Conservation (phyloP, 1,139 yeast genomes). For the Candida glucosophila region DNA sequence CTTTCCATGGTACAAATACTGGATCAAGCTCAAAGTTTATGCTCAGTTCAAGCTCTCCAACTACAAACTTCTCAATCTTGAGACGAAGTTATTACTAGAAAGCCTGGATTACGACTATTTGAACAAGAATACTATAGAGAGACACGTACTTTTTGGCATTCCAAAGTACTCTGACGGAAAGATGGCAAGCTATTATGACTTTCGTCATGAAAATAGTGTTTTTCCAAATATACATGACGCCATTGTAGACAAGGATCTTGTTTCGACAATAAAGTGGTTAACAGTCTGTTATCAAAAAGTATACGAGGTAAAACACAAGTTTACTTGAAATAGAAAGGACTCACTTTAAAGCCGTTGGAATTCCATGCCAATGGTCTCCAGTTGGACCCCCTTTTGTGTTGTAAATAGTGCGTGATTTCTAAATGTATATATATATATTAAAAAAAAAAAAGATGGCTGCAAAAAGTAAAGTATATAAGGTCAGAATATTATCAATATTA, state of each 20-base stretch:
- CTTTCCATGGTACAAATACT: constrained; percentile 62
- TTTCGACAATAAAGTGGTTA: constrained; percentile 19
- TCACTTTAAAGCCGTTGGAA: no score
- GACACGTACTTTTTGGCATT: constrained; percentile 18
- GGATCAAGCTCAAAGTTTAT: constrained; percentile 49
- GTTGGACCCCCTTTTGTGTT: no score
- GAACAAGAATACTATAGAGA: constrained; percentile 10
- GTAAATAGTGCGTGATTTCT: no score
- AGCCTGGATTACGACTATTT: constrained; percentile 17
- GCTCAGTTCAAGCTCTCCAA: constrained; percentile 50
- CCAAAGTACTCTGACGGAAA: constrained; percentile 8
- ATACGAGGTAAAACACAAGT: constrained; percentile 7
- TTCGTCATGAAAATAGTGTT: constrained; percentile 10
- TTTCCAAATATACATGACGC: constrained; percentile 20
- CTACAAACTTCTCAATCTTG: constrained; percentile 43
- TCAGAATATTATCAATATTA: no score
- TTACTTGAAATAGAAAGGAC: constrained; percentile 7
- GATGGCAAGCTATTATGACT: constrained; percentile 6
- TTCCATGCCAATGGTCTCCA: no score
- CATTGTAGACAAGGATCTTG: constrained; percentile 15
- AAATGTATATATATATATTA: no score
- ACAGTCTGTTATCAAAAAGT: constrained; percentile 21
- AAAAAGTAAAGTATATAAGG: no score
- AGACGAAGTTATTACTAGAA: constrained; percentile 21
- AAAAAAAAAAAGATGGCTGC: no score